Evolutionary conservation across 345 rosid genomes (phyloP).

Genomic region (Citrus cavaleriei): DNA sequence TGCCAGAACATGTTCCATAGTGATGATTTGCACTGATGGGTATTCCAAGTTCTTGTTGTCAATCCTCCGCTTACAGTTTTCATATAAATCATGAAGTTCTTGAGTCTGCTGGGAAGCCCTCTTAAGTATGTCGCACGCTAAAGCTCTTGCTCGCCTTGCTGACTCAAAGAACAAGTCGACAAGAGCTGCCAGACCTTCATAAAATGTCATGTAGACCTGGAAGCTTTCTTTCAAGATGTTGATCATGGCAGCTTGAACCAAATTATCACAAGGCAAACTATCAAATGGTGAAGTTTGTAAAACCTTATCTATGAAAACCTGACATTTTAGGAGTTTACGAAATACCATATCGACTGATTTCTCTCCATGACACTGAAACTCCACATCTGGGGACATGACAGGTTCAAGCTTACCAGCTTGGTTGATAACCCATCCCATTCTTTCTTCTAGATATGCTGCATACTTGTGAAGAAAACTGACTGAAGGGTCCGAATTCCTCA

Average conservation of each 20-base stretch:
- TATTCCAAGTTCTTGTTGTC: slow-evolving; percentile 59
- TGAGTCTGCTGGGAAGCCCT: slow-evolving; percentile 58
- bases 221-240: slow-evolving; percentile 85
- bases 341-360: slow-evolving; percentile 54
- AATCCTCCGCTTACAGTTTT: slow-evolving; percentile 42
- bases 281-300: slow-evolving; percentile 50
- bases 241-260: slow-evolving; percentile 57
- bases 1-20: slow-evolving; percentile 55
- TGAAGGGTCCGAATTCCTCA: slow-evolving; percentile 20
- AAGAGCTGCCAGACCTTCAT: slow-evolving; percentile 52
- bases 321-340: slow-evolving; percentile 64
- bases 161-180: slow-evolving; percentile 59
- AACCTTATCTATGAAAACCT: slow-evolving; percentile 55
- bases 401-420: slow-evolving; percentile 89
- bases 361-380: slow-evolving; percentile 41
- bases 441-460: slow-evolving; percentile 67
- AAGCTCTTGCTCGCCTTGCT: slow-evolving; percentile 51
- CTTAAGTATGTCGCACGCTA: slow-evolving; percentile 63
- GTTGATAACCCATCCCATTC: slow-evolving; percentile 77
- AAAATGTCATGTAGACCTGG: slow-evolving; percentile 54
- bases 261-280: slow-evolving; percentile 24
- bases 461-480: slow-evolving; percentile 51
- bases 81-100: slow-evolving; percentile 47
- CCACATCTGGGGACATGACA: slow-evolving; percentile 34
- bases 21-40: slow-evolving; percentile 58